A percentile compares a stretch with the other conserved stretches of the same genome.
Evolutionary conservation across 1,139 yeast species (phyloP).

Genomic region (Geotrichum phurueaensis): DNA sequence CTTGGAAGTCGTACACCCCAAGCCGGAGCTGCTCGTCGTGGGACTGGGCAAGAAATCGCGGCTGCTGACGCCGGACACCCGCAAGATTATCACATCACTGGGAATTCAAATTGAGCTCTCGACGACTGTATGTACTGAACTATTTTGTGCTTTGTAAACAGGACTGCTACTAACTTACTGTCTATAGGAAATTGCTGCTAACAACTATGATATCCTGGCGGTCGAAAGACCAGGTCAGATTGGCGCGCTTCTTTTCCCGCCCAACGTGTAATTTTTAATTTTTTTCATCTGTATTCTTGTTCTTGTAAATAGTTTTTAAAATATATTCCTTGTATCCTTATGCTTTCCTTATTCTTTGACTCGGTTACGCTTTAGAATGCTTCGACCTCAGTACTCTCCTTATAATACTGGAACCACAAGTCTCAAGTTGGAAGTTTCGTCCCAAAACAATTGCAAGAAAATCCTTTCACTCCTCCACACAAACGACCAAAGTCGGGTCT

Average conservation of each 20-base stretch:
- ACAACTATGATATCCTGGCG: constrained; percentile 65
- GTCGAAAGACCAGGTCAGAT: constrained; percentile 72
- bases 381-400: background rate
- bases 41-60: constrained; percentile 65
- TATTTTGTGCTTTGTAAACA: background rate
- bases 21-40: constrained; percentile 67
- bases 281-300: background rate
- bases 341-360: background rate
- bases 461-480: background rate
- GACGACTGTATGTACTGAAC: constrained; percentile 42
- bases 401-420: background rate
- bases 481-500: background rate
- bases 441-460: background rate
- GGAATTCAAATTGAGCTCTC: constrained; percentile 69
- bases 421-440: background rate
- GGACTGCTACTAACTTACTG: background rate
- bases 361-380: background rate
- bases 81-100: constrained; percentile 44
- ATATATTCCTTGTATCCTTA: background rate
- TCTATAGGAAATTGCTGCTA: constrained; percentile 51
- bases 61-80: constrained; percentile 52
- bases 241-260: constrained; percentile 67
- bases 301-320: background rate
- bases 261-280: constrained; percentile 43
- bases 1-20: constrained; percentile 58